phyloP scores from a whole-genome alignment of 2,329 filamentous ascomycete genomes.

The Clarireedia paspali region DNA sequence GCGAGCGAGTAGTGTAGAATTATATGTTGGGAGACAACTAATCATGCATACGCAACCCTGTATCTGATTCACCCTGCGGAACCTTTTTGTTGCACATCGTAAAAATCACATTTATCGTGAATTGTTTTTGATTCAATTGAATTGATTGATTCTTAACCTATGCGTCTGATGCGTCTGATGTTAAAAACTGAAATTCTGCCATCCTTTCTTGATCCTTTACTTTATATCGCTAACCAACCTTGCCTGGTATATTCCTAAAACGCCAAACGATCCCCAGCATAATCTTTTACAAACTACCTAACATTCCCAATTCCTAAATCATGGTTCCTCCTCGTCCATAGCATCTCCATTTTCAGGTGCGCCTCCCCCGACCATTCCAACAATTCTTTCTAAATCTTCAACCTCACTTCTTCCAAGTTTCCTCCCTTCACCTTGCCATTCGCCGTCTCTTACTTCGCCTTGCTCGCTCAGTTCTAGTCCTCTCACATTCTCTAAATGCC shows the following conservation, averaged over 20 bases:
- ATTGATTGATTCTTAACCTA: no score
- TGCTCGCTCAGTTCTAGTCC: conserved; percentile 57
- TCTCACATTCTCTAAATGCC: conserved; percentile 64
- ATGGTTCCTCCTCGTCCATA: conserved; percentile 20
- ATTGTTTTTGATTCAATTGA: no score
- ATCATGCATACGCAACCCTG: no score
- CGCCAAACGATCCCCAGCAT: neutral
- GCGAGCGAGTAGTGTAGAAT: no score
- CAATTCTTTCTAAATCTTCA: conserved; percentile 47
- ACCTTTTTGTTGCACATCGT: no score
- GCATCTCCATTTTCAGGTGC: conserved; percentile 14
- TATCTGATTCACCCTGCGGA: no score
- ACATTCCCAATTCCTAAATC: neutral
- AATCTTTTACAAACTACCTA: no score
- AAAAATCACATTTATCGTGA: no score
- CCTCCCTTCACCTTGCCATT: conserved; percentile 51
- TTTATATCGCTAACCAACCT: neutral
- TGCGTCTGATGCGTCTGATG: no score
- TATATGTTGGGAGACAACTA: no score
- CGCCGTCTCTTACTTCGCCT: conserved; percentile 57
- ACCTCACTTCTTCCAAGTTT: conserved; percentile 45
- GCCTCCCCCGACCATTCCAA: conserved; percentile 35
- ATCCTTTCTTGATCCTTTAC: neutral
- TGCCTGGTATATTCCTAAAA: conserved; percentile 8
- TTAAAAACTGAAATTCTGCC: no score